Conservation (phyloP, 2,329 filamentous ascomycete species). For the Penicillium crustosum region DNA sequence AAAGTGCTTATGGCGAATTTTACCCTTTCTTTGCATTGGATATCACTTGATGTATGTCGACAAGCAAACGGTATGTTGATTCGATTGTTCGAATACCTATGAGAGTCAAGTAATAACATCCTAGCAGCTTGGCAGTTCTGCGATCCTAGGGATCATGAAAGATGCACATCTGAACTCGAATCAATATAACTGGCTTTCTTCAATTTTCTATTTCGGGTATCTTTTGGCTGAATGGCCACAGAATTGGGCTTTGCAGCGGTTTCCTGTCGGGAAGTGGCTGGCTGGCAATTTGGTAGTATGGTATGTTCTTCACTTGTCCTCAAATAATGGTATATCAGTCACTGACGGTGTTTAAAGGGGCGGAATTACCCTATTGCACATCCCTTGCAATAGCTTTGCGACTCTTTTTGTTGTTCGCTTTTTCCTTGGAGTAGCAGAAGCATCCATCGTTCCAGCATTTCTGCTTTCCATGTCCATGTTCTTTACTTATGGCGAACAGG, state of each 20-base stretch:
- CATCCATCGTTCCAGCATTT: conserved; percentile 53
- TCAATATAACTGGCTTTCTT: conserved; percentile 44
- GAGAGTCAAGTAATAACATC: background rate
- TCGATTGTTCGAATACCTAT: background rate
- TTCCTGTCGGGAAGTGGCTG: conserved; percentile 43
- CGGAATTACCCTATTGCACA: conserved; percentile 33
- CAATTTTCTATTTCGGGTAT: conserved; percentile 47
- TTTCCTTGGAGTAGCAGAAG: conserved; percentile 55
- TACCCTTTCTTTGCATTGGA: conserved; percentile 43
- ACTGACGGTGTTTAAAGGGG: conserved; percentile 29
- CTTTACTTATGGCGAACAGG: conserved; percentile 40
- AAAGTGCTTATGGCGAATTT: conserved; percentile 39
- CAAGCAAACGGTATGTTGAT: conserved; percentile 35
- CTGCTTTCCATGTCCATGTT: conserved; percentile 43
- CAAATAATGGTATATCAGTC: background rate
- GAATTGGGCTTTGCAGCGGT: conserved; percentile 44
- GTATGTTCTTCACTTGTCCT: background rate
- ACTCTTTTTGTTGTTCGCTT: conserved; percentile 52
- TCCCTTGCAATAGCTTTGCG: conserved; percentile 49
- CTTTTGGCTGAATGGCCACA: conserved; percentile 43
- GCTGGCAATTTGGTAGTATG: conserved; percentile 32
- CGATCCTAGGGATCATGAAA: conserved; percentile 35
- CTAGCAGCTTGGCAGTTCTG: conserved; percentile 24
- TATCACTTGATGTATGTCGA: conserved; percentile 46
- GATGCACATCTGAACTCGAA: conserved; percentile 29